These are phyloP conservation scores for Eucalyptus dawsonii DNA, from an alignment of 345 rosid species.

Conservation along the genomic window DNA sequence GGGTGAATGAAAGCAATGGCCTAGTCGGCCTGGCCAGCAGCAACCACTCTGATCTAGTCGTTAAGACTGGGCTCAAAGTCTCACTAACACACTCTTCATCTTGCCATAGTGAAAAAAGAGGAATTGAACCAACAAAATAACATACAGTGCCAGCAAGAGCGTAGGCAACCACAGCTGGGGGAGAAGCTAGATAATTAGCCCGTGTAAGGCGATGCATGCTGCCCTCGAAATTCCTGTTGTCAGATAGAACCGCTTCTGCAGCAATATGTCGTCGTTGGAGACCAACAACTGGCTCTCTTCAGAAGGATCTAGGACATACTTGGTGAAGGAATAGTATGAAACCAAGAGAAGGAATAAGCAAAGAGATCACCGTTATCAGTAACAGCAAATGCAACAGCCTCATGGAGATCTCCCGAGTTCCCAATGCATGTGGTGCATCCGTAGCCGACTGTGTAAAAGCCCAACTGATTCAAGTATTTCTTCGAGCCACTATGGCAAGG, in stretches of 20 bases:
- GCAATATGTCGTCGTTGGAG: constrained; percentile 35
- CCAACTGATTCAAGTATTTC: constrained; percentile 61
- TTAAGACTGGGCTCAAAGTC: background rate
- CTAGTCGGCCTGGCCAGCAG: background rate
- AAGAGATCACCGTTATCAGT: constrained; percentile 42
- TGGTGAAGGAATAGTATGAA: background rate
- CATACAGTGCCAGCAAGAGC: constrained; percentile 81
- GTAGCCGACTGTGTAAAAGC: constrained; percentile 74
- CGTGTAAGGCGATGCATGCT: constrained; percentile 76
- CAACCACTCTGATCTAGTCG: background rate
- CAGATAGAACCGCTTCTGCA: constrained; percentile 81
- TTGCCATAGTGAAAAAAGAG: background rate
- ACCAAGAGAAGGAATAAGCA: background rate
- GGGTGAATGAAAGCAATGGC: background rate
- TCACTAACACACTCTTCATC: background rate
- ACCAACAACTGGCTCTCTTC: background rate
- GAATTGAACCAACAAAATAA: background rate
- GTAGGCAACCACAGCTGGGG: constrained; percentile 81
- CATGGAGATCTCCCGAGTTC: constrained; percentile 82
- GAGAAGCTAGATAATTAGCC: constrained; percentile 92
- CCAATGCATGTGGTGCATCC: constrained; percentile 94
- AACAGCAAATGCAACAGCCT: constrained; percentile 66
- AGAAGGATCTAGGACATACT: background rate
- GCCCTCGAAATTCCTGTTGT: constrained; percentile 84
- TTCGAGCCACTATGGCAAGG: constrained; percentile 50